Conservation (phyloP, 768 basidiomycete species). For the Mycena polygramma region DNA sequence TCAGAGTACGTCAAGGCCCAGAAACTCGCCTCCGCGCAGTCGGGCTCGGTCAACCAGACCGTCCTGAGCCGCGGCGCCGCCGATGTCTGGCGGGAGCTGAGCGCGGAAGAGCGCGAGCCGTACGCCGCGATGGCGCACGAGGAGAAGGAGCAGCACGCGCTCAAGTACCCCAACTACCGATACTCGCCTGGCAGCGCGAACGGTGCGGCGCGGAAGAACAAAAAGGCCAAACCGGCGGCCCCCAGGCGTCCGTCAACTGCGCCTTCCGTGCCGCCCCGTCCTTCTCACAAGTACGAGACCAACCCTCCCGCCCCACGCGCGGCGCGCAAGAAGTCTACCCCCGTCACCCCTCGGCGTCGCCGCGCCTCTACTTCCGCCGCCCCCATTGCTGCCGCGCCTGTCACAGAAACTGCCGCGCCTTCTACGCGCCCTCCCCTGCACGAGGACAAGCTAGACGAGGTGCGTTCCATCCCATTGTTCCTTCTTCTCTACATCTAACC, state of each 20-base stretch:
- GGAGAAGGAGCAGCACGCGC: constrained; percentile 59
- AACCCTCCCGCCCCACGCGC: constrained; percentile 16
- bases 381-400: background rate
- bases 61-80: constrained; percentile 69
- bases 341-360: background rate
- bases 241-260: constrained; percentile 1
- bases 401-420: background rate
- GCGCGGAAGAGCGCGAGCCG: constrained; percentile 48
- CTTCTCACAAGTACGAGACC: constrained; percentile 9
- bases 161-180: constrained; percentile 62
- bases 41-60: constrained; percentile 48
- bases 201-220: constrained; percentile 14
- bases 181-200: constrained; percentile 42
- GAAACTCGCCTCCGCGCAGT: constrained; percentile 20
- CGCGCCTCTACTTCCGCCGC: background rate
- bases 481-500: background rate
- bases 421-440: too few relatives aligned
- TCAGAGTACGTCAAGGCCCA: constrained; percentile 51
- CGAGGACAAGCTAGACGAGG: background rate
- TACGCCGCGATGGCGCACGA: constrained; percentile 56
- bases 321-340: constrained; percentile 13
- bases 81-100: constrained; percentile 68
- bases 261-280: background rate
- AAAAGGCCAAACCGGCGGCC: background rate
- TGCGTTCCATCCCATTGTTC: background rate